These are phyloP conservation scores for Gracilaria domingensis DNA, from an alignment of 23 red algal genomes.

Conservation along the genomic window DNA sequence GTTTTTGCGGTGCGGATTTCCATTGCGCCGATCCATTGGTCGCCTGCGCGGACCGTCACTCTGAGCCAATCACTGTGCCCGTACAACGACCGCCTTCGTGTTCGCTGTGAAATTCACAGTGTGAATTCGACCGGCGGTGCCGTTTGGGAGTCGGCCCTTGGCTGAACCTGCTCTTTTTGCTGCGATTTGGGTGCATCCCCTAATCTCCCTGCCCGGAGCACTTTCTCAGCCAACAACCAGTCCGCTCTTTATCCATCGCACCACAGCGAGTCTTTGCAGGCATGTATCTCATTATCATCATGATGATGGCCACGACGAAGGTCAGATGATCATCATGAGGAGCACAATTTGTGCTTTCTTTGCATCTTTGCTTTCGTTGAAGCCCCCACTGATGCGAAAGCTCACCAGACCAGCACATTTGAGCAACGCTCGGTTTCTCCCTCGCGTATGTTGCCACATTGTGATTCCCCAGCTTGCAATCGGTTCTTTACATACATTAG, in stretches of 20 bases:
- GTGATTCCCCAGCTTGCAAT: background rate
- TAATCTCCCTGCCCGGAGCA: background rate
- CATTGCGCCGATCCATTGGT: background rate
- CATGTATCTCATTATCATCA: too few species aligned
- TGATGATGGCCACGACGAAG: too few species aligned
- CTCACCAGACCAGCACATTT: background rate
- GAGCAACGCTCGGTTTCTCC: background rate
- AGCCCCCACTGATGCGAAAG: background rate
- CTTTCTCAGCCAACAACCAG: too few species aligned
- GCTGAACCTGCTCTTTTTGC: too few species aligned
- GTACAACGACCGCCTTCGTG: background rate
- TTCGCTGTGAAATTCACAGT: too few species aligned
- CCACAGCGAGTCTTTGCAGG: too few species aligned
- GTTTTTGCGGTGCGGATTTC: background rate
- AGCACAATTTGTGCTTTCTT: too few species aligned
- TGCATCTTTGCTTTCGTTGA: background rate
- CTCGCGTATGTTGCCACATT: background rate
- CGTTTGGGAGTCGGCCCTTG: background rate
- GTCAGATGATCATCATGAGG: too few species aligned
- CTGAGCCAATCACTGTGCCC: slow-evolving; percentile 2
- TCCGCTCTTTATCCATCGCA: too few species aligned
- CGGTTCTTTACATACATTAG: slow-evolving; percentile 4
- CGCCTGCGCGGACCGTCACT: background rate
- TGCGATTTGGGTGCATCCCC: too few species aligned
- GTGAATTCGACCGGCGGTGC: background rate